Base-by-base conservation (phyloP, 176 grass and related monocot species). In the Chrysopogon serrulatus region DNA sequence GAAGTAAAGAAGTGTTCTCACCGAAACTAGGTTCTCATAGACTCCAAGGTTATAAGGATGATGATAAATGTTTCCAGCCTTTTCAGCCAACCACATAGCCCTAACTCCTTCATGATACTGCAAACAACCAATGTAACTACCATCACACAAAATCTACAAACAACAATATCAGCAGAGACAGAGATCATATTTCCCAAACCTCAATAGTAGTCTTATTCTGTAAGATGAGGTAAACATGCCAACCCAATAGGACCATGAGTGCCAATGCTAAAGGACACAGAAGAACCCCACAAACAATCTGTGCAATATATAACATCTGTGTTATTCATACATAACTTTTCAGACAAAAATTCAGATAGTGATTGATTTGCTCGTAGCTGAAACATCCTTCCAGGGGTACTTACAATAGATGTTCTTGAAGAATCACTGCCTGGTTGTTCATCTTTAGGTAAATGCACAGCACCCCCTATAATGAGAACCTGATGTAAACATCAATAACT, bases 161-260 rank as follows among this genome's bases (percentile, higher is more conserved):
- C 2, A 47, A 43, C 72, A 16, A 67, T 56, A 27, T 32, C 28
- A 26, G 43, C 31, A 61, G 74, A 66, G 18, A 64, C 15, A 80
- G 59, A 8, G 23, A 75, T 68, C 44, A n/a, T 82, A 59, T 85
- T 85, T 83, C 48, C 7, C 85, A 79, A 85, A 98, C 96, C 93
- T 98, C 96, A 0, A 98, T 96, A 77, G 96, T 98, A 65, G 96
- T 98, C 89, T 98, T 98, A 77, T 98, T 98, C 79, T 92, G 96
- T n/a, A 96, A 86, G 69, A 98, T 90, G 59, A 98, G 96, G 78
- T 98, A 96, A 72, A 90, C 83, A 83, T 98, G 93, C 96, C 93
- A 98, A 62, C 83, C 91, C 81, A 98, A 87, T 75, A 98, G 86
- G 28, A 92, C 69, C 34, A 71, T 43, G 51, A 90, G 83, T 54